phyloP scores from a whole-genome alignment of 2,329 filamentous ascomycete species.

The Fusarium compactum region DNA sequence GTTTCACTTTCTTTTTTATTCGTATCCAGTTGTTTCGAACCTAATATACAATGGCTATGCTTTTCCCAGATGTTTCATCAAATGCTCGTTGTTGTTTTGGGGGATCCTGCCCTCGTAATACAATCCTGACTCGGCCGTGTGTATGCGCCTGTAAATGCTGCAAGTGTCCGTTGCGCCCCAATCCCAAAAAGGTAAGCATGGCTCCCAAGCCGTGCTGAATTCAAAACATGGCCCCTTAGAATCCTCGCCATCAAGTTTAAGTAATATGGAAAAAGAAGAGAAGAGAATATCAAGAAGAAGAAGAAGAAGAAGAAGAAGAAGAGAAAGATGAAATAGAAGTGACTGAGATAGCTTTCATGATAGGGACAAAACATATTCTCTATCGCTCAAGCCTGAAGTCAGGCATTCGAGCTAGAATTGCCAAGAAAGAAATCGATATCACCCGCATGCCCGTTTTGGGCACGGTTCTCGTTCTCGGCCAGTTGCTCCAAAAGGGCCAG shows the following conservation, averaged over 20 bases:
- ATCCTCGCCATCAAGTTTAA: neutral
- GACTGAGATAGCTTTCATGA: neutral
- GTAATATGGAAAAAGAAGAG: neutral
- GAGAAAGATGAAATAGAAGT: neutral
- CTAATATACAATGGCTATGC: conserved; percentile 32
- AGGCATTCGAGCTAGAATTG: conserved; percentile 38
- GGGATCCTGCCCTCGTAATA: conserved; percentile 34
- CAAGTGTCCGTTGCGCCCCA: conserved; percentile 27
- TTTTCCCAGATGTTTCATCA: conserved; percentile 30
- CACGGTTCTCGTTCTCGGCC: conserved; percentile 79
- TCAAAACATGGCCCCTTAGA: neutral
- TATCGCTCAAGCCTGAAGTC: neutral
- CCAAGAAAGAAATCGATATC: conserved; percentile 83
- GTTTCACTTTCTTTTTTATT: conserved; percentile 5
- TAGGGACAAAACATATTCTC: neutral
- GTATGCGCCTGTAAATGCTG: conserved; percentile 41
- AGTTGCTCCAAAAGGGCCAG: conserved; percentile 82
- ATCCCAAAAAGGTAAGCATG: neutral
- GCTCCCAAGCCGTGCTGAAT: conserved; percentile 11
- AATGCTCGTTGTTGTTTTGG: conserved; percentile 18
- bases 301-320: neutral
- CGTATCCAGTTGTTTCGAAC: conserved; percentile 4
- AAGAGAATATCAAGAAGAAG: neutral
- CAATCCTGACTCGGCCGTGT: conserved; percentile 15
- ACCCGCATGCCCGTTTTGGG: conserved; percentile 72